Conservation (phyloP, 106 monocot species). For the Apostasia ramifera region DNA sequence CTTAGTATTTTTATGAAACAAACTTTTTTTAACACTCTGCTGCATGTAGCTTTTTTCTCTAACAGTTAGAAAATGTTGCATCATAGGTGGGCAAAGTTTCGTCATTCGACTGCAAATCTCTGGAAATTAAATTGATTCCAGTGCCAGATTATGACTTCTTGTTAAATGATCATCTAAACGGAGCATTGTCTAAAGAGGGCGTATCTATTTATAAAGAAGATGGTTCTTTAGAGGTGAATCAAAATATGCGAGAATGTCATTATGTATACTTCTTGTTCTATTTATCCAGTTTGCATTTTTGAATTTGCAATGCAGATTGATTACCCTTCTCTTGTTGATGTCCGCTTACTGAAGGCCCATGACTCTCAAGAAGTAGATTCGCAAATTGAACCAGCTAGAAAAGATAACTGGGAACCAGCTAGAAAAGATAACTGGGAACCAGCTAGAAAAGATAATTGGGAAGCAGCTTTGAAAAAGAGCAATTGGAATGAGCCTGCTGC, state of each 20-base stretch:
- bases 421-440: constrained; percentile 6
- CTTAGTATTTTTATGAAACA: too few relatives aligned
- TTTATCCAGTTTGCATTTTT: neutral
- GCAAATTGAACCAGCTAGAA: constrained; percentile 3
- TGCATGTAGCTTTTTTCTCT: neutral
- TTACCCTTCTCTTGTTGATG: constrained; percentile 62
- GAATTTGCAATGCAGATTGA: constrained; percentile 41
- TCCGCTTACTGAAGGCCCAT: constrained; percentile 49
- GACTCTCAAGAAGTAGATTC: constrained; percentile 1
- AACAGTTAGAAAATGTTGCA: neutral
- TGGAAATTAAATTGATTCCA: constrained; percentile 38
- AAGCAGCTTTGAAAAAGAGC: neutral
- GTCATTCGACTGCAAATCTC: constrained; percentile 45
- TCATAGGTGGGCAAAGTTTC: constrained; percentile 71
- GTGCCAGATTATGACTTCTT: constrained; percentile 53
- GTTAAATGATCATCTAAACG: constrained; percentile 13
- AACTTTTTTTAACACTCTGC: too few relatives aligned
- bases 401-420: constrained; percentile 9
- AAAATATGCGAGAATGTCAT: neutral
- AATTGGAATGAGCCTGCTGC: neutral
- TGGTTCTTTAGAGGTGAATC: constrained; percentile 76
- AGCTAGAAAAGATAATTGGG: constrained; percentile 7
- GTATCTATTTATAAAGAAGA: constrained; percentile 68
- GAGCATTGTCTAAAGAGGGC: constrained; percentile 9
- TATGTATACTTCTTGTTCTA: neutral